Evolutionary conservation across 805 yeast species (phyloP), one percentile per base, ranked within the genome.

Genomic region (Jamesozyma spencerorum): DNA sequence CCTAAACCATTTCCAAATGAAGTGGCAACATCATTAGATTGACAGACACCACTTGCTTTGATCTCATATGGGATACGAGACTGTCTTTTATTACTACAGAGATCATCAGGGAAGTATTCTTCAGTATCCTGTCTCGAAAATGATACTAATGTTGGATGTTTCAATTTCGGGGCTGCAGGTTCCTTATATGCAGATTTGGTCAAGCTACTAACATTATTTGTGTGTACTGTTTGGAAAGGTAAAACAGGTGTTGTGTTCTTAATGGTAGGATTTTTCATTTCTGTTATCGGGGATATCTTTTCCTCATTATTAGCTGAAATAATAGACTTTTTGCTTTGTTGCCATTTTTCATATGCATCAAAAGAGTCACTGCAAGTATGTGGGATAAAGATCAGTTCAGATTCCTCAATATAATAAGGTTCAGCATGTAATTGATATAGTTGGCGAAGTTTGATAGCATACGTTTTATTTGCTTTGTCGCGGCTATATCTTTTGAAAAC

Each of bases 151-250:
- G 40, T 7, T 13, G 43, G 39, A 27, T 45, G 34, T 37, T 53
- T 38, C 40, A 37, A 38, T 10, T 30, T 31, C 11, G 45, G 42
- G n/a, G 47, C 36, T 14, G 45, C 29, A 10, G 50, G 48, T 12
- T 46, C 51, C 36, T 49, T 48, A 54, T 52, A 72, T 67, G 50
- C 72, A 2, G 83, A 72, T 27, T 70, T 70, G 18, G 73, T 65
- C 3, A 85, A 81, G 10, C 22, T 34, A 20, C 5, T 20, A 28
- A 77, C 20, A 10, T 35, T 27, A 17, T 20, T 20, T n/a, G 20
- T 18, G 15, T 11, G 6, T 28, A 13, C 31, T 7, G 14, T 28
- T 28, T 5, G 12, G 6, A n/a, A 12, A 7, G 13, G 14, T 12
- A 12, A n/a, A 28, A n/a, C 13, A 7, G 14, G 31, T n/a, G 31